Percentiles rank a stretch among this genome's conserved stretches.
phyloP scores from a whole-genome alignment of 345 rosid genomes.

The Syzygium grande region DNA sequence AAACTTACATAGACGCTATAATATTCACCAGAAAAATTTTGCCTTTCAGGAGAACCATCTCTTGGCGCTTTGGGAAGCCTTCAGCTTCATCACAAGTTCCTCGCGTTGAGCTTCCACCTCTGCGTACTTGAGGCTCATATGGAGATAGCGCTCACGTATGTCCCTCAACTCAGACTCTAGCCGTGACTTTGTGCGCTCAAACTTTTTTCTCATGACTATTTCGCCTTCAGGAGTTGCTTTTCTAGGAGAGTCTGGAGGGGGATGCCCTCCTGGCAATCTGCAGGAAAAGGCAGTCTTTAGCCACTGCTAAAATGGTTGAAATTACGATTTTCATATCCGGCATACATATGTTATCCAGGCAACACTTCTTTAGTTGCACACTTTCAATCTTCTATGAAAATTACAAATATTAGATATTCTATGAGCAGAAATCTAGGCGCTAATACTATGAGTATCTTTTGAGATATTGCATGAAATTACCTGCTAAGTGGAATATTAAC shows the following conservation, averaged over 20 bases:
- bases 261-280: slow-evolving; percentile 20
- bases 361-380: not conserved
- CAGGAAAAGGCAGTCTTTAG: not conserved
- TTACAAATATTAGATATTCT: not conserved
- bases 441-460: not conserved
- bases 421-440: not conserved
- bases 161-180: slow-evolving; percentile 47
- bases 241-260: slow-evolving; percentile 12
- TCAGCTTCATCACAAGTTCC: slow-evolving; percentile 58
- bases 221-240: slow-evolving; percentile 26
- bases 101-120: slow-evolving; percentile 52
- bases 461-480: not conserved
- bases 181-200: slow-evolving; percentile 34
- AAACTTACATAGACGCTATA: not conserved
- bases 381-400: not conserved
- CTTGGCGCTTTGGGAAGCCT: slow-evolving; percentile 22
- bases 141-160: slow-evolving; percentile 39
- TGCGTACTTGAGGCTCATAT: slow-evolving; percentile 59
- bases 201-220: slow-evolving; percentile 31
- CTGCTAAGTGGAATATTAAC: not conserved
- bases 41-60: slow-evolving; percentile 22
- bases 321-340: not conserved
- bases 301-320: not conserved
- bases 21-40: not conserved
- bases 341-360: not conserved